Evolutionary conservation across 163 green algal species (phyloP).

Genomic region (Coccomyxa subellipsoidea): DNA sequence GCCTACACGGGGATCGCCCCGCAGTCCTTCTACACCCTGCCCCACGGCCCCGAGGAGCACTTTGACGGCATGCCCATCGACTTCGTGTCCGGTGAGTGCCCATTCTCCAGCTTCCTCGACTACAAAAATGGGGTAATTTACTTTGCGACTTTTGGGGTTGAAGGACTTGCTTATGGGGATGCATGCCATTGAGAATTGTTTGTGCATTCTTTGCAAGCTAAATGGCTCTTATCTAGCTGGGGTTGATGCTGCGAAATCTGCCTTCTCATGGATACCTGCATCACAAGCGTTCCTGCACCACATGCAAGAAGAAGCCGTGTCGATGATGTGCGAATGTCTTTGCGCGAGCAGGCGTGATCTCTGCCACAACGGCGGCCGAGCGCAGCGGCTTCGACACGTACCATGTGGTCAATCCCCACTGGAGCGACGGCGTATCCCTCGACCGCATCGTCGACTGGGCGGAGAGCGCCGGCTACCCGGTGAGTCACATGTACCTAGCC

Average conservation of each 20-base stretch:
- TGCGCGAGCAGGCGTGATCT: neutral
- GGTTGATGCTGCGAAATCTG: too few relatives aligned
- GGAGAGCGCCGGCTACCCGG: neutral
- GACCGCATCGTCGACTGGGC: neutral
- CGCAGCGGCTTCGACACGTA: neutral
- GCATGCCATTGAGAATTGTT: too few relatives aligned
- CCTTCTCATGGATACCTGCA: too few relatives aligned
- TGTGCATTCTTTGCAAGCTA: too few relatives aligned
- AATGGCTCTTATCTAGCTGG: too few relatives aligned
- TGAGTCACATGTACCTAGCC: neutral
- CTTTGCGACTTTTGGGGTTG: too few relatives aligned
- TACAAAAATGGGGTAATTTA: too few relatives aligned
- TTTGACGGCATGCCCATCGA: neutral
- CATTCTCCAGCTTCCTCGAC: too few relatives aligned
- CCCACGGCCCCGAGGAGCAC: neutral
- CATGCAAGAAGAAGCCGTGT: too few relatives aligned
- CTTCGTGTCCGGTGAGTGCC: neutral
- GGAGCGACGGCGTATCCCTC: neutral
- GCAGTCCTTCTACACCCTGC: neutral
- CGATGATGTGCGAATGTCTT: too few relatives aligned
- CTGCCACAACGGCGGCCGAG: neutral
- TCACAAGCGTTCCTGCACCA: too few relatives aligned
- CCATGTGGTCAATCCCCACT: constrained; percentile 10
- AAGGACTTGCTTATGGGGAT: too few relatives aligned
- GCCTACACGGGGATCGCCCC: constrained; percentile 1